Base-by-base conservation (phyloP, 2,329 filamentous ascomycete species). In the Pseudocercospora musae region DNA sequence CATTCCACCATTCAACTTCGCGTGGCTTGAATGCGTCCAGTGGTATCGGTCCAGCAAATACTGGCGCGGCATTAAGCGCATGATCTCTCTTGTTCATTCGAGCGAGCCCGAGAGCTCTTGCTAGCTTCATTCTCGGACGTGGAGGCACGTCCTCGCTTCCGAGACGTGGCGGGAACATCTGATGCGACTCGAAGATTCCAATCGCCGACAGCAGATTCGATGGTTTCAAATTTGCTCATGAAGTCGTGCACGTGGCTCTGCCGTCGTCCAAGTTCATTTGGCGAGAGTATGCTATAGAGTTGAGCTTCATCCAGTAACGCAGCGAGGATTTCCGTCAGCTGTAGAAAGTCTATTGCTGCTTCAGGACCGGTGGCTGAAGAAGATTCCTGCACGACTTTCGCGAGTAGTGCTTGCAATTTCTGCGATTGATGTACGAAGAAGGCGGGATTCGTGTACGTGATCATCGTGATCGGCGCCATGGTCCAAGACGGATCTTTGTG, bases 311-410 rank as follows among this genome's bases (percentile, higher is more conserved):
- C 42, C 2, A 67, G 58, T 7, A 68, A 59, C 25, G 62, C 54
- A 15, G 66, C 54, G 33, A 66, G 27, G 53, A 63, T 62, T 7
- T 62, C 56, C 29, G 57, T 65, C 55, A 68, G 58, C 46, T 68
- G 63, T 20, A 65, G 52, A 29, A 62, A 68, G 44, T 67, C 66
- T 25, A 62, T 63, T 29, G 62, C 58, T 5, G 58, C 58, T 21
- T 62, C 56, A 25, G 59, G 66, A 29, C 52, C 57, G 6, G 58
- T 53, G 6, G 63, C 66, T 21, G 58, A 55, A 29, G 54, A 50
- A 4, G 66, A 63, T 29, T 68, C 66, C 4, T 54, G 57, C 13
- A 63, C 61, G 42, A 69, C 54, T 44, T 64, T 58, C 11, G 66
- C 58, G 50, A 69, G 63, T 7, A 69, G 42, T 29, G 21, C 18